phyloP scores from a whole-genome alignment of 495 filamentous ascomycete genomes.

The Tuber magnatum region DNA sequence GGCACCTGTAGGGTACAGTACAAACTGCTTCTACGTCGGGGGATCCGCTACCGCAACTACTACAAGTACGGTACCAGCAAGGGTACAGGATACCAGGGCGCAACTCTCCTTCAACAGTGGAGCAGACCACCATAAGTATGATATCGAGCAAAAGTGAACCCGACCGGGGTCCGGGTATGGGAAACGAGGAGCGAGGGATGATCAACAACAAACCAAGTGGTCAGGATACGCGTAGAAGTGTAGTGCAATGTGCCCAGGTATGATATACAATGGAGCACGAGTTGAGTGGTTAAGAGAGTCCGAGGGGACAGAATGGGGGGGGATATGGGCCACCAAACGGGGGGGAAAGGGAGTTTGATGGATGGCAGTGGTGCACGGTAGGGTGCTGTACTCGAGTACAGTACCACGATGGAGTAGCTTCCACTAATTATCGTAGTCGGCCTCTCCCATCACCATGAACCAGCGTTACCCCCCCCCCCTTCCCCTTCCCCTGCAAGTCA shows the following conservation, averaged over 20 bases:
- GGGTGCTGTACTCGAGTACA: background rate
- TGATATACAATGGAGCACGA: background rate
- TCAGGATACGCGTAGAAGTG: background rate
- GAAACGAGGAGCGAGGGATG: background rate
- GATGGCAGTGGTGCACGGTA: background rate
- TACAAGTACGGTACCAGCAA: too few species aligned
- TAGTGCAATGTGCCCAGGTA: background rate
- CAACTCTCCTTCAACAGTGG: background rate
- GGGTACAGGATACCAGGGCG: background rate
- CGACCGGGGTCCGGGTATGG: background rate
- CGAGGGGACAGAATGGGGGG: background rate
- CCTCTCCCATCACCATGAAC: too few species aligned
- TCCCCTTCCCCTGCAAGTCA: background rate
- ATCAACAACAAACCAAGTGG: background rate
- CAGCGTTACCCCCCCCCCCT: background rate
- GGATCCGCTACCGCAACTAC: background rate
- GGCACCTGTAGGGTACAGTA: too few species aligned
- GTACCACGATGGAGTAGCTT: background rate
- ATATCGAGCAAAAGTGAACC: background rate
- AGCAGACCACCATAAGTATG: background rate
- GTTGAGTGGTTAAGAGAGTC: background rate
- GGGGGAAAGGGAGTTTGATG: background rate
- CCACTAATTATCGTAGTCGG: background rate
- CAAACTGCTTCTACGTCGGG: background rate
- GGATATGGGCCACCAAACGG: background rate